phyloP scores from a whole-genome alignment of 768 basidiomycete species.

The Mycena chlorophos region DNA sequence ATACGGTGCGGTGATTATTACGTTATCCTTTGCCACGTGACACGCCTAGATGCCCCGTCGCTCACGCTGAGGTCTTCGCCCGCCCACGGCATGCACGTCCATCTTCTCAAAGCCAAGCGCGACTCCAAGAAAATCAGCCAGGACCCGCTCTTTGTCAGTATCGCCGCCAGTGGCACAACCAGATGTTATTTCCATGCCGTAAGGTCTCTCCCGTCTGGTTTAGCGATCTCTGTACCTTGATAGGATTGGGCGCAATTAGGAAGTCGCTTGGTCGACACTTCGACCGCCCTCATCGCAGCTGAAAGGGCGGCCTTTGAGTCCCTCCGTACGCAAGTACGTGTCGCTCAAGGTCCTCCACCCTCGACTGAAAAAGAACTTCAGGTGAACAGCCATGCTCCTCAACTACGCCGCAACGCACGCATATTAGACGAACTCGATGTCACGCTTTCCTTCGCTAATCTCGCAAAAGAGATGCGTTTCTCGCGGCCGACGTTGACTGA shows the following conservation, averaged over 20 bases:
- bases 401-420: slow-evolving; percentile 71
- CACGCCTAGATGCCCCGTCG: slow-evolving; percentile 60
- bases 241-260: slow-evolving; percentile 80
- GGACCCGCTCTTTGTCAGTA: slow-evolving; percentile 52
- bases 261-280: slow-evolving; percentile 60
- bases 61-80: slow-evolving; percentile 69
- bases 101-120: slow-evolving; percentile 63
- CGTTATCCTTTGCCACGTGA: neutral
- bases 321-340: slow-evolving; percentile 62
- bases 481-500: slow-evolving; percentile 68
- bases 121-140: slow-evolving; percentile 52
- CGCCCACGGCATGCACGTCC: slow-evolving; percentile 73
- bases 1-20: slow-evolving; percentile 40
- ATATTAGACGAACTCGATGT: slow-evolving; percentile 89
- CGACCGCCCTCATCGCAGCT: slow-evolving; percentile 47
- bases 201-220: slow-evolving; percentile 8
- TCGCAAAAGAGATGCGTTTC: slow-evolving; percentile 78
- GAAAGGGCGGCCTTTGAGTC: slow-evolving; percentile 76
- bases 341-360: slow-evolving; percentile 1
- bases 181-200: slow-evolving; percentile 70
- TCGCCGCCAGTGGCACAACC: slow-evolving; percentile 66
- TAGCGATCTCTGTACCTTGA: neutral
- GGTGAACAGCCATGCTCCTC: slow-evolving; percentile 60
- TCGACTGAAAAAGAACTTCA: slow-evolving; percentile 30
- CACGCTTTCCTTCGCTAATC: slow-evolving; percentile 72